Conservation (phyloP, 495 filamentous ascomycete genomes). For the Aeminium ludgeri region DNA sequence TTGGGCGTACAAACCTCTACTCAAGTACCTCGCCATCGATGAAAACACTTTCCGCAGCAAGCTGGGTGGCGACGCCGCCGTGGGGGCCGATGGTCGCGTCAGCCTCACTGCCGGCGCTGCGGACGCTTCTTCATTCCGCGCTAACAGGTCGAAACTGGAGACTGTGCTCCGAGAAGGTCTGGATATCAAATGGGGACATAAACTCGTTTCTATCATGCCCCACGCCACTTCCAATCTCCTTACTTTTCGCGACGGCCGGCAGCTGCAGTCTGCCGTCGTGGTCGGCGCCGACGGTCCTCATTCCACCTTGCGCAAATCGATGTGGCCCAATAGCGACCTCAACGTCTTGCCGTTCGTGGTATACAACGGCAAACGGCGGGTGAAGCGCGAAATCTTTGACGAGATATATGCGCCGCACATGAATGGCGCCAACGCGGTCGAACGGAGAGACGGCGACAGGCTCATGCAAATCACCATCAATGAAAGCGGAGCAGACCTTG, state of each 20-base stretch:
- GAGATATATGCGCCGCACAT: constrained; percentile 8
- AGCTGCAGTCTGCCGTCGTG: constrained; percentile 14
- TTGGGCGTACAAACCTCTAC: constrained; percentile 23
- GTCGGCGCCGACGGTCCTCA: constrained; percentile 27
- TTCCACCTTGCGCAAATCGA: constrained; percentile 19
- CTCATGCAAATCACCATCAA: constrained; percentile 23
- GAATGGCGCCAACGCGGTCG: constrained; percentile 9
- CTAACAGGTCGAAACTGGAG: constrained; percentile 21
- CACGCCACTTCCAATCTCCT: background rate
- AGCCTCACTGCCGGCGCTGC: background rate
- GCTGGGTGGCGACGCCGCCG: constrained; percentile 17
- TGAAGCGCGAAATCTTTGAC: constrained; percentile 16
- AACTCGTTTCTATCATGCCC: constrained; percentile 10
- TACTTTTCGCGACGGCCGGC: constrained; percentile 10
- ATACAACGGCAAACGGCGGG: constrained; percentile 24
- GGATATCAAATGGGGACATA: constrained; percentile 21
- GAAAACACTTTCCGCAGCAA: constrained; percentile 17
- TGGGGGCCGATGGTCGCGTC: constrained; percentile 5
- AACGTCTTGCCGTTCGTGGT: constrained; percentile 26
- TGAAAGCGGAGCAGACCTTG: constrained; percentile 4
- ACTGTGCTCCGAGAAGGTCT: constrained; percentile 21
- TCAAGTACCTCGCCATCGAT: constrained; percentile 21
- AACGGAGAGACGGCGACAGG: constrained; percentile 9
- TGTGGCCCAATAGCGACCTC: constrained; percentile 16
- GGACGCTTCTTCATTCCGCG: constrained; percentile 17